These are phyloP conservation scores for Eucalyptus curtisii DNA, from an alignment of 345 rosid genomes.

Conservation along the genomic window DNA sequence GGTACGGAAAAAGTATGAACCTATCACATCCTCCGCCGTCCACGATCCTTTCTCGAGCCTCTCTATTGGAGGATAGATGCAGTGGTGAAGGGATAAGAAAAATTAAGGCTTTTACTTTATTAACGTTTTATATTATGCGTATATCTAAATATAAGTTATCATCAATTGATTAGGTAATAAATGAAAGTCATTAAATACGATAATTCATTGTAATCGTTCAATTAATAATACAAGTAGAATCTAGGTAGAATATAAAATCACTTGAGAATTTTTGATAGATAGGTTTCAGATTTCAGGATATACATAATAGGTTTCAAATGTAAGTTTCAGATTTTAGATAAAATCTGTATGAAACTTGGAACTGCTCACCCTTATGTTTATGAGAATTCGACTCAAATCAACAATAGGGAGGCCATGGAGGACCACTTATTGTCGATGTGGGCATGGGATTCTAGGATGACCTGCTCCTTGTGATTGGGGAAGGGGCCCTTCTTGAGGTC, in stretches of 20 bases:
- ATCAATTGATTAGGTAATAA: accelerated
- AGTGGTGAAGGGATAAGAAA: neutral
- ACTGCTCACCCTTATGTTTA: accelerated
- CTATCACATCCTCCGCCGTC: neutral
- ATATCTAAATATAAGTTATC: too few relatives aligned
- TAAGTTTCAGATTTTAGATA: accelerated
- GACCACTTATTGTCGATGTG: neutral
- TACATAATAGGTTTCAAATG: accelerated
- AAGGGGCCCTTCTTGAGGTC: neutral
- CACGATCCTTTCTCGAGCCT: neutral
- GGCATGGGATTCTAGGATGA: neutral
- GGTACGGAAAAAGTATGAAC: neutral
- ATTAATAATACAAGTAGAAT: accelerated
- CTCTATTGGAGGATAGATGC: neutral
- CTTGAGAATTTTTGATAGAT: accelerated
- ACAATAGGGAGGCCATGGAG: neutral
- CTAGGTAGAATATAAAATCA: accelerated
- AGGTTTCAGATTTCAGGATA: accelerated
- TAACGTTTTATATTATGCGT: accelerated
- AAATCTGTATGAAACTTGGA: accelerated
- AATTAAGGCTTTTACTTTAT: accelerated
- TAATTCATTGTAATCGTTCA: accelerated
- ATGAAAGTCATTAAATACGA: too few relatives aligned
- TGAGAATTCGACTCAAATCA: too few relatives aligned
- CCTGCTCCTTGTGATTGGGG: neutral